Base-by-base conservation (phyloP, 1,284 basidiomycete species). In the Butyriboletus appendiculatus region DNA sequence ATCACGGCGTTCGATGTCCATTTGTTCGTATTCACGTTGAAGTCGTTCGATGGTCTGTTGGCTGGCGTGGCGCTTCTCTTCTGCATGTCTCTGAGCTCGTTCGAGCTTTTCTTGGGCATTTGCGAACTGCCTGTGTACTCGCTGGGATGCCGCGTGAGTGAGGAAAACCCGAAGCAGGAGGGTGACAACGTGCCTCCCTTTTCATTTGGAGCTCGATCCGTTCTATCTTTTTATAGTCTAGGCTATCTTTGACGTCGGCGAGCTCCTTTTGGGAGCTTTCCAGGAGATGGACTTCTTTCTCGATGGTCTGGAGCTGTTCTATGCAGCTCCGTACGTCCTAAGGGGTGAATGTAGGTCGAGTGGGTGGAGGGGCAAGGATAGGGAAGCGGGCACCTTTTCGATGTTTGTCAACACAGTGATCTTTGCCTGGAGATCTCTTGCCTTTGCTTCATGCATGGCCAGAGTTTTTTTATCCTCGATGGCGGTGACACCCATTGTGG, bases 41-140 rank as follows among this genome's bases (percentile, higher is more conserved):
- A 94, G 75, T 10, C 83, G 78, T 50, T 88, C 84, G 51, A 93
- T 83, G 12, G 83, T 86, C 56, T 81, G 78, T 59, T 86, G 82
- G 58, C 84, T 86, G 12, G 84, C 79, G 16, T 76, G 66, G 48
- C 85, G 83, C 67, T 87, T 89, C 55, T 94, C 90, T 65, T 88
- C 84, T 7, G 85, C 84, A 56, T 90, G 86, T 58, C 81, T 79
- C 63, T 89, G 83, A 2, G 88, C 85, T 18, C 89, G 82, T 51
- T 85, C 82, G 10, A 92, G 76, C 66, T 90, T 92, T 59, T 91
- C 86, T 42, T 82, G 78, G 4, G 92, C 91, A 63, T 93, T 91
- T 9, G 77, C 71, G 10, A 90, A 74, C 66, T 93, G 92, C 57
- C 86, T 85, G 58, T 82, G 76, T 18, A 90, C 81, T 49, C 91